Evolutionary conservation across 108 stramenopile genomes (phyloP).

Genomic region (Epithemia pelagica): DNA sequence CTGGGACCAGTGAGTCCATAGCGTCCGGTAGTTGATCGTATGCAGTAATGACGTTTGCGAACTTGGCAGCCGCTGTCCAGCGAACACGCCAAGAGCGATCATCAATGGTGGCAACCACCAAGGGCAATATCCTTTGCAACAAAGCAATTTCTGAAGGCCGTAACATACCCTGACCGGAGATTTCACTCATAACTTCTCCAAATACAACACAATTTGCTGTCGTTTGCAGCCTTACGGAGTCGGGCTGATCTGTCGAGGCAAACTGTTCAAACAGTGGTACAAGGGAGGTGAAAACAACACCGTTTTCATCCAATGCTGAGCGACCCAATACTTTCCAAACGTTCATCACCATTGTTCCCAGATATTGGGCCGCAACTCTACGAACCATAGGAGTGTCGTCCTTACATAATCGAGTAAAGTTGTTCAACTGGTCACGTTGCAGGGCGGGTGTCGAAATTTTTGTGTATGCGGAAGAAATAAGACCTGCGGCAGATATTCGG

Average conservation of each 20-base stretch:
- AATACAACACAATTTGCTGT: conserved; percentile 85
- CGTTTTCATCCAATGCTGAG: conserved; percentile 27
- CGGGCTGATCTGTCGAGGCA: conserved; percentile 89
- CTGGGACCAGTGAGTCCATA: conserved; percentile 73
- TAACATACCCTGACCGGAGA: conserved; percentile 7
- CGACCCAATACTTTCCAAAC: conserved; percentile 47
- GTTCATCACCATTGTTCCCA: conserved; percentile 62
- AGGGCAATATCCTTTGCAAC: conserved; percentile 59
- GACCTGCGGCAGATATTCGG: conserved; percentile 82
- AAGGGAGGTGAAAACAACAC: conserved; percentile 37
- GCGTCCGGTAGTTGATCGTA: conserved; percentile 42
- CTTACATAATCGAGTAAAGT: conserved; percentile 70
- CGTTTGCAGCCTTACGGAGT: conserved; percentile 92
- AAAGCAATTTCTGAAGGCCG: conserved; percentile 28
- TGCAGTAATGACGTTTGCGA: conserved; percentile 69
- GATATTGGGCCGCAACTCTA: conserved; percentile 73
- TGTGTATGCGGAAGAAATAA: conserved; percentile 68
- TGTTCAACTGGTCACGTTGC: conserved; percentile 34
- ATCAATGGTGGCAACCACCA: conserved; percentile 75
- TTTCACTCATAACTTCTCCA: conserved; percentile 60
- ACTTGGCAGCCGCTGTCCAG: conserved; percentile 90
- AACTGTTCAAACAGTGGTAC: conserved; percentile 76
- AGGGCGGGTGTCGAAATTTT: conserved; percentile 27
- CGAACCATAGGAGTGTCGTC: conserved; percentile 97
- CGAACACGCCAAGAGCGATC: conserved; percentile 95